Conservation (phyloP, 2,329 filamentous ascomycete genomes). For the Scolecobasidium constrictum region DNA sequence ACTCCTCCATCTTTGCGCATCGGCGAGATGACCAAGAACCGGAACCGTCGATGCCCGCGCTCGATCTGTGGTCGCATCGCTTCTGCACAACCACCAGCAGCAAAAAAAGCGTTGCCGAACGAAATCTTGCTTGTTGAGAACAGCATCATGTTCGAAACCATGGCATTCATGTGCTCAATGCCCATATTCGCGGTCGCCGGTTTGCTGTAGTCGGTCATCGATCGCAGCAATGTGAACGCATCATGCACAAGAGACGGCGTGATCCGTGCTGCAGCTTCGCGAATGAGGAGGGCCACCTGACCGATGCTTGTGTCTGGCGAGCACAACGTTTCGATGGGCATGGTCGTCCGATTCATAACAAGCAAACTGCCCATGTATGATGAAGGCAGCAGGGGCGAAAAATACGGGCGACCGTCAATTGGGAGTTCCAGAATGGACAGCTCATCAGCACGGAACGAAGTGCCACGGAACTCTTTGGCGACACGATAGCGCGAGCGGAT, state of each 20-base stretch:
- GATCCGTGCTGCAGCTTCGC: constrained; percentile 15
- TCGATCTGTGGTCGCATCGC: constrained; percentile 19
- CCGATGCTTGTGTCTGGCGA: constrained; percentile 15
- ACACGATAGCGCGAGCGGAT: constrained; percentile 25
- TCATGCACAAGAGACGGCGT: constrained; percentile 18
- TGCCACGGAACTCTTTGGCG: constrained; percentile 14
- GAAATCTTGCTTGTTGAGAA: constrained; percentile 14
- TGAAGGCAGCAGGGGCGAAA: constrained; percentile 17
- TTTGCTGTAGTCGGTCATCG: constrained; percentile 14
- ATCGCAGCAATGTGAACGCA: constrained; percentile 17
- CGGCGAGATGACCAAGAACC: constrained; percentile 19
- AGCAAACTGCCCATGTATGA: constrained; percentile 21
- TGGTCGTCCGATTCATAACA: constrained; percentile 17
- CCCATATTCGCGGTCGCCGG: constrained; percentile 17
- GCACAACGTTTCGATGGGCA: constrained; percentile 17
- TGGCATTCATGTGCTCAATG: constrained; percentile 16
- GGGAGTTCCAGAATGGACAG: constrained; percentile 24
- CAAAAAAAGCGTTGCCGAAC: constrained; percentile 16
- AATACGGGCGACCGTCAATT: constrained; percentile 20
- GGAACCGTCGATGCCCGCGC: constrained; percentile 15
- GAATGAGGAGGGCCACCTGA: constrained; percentile 16
- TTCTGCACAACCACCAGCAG: constrained; percentile 16
- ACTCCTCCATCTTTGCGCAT: constrained; percentile 17
- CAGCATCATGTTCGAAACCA: constrained; percentile 19
- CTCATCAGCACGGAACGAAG: constrained; percentile 15